Conservation (phyloP, 495 filamentous ascomycete genomes). For the Durotheca rogersii region DNA sequence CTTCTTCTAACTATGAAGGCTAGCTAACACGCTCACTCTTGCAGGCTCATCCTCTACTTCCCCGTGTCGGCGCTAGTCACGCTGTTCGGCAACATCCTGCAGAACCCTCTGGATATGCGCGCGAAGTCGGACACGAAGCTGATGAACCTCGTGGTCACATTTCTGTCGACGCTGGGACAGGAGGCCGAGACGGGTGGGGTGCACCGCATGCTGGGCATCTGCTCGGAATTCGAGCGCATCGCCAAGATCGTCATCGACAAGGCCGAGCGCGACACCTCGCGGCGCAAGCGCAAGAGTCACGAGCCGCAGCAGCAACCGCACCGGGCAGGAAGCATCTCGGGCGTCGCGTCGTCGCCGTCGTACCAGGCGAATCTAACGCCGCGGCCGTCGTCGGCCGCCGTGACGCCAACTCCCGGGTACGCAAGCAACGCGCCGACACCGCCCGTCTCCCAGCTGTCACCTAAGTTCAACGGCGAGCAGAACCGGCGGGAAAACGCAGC, state of each 20-base stretch:
- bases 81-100: constrained; percentile 93
- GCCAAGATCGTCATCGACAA: constrained; percentile 90
- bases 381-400: constrained; percentile 24
- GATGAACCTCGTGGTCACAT: constrained; percentile 90
- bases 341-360: constrained; percentile 7
- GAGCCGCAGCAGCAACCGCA: no score
- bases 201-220: constrained; percentile 88
- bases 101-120: constrained; percentile 88
- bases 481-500: constrained; percentile 34
- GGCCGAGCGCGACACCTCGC: constrained; percentile 75
- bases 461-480: constrained; percentile 42
- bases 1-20: constrained; percentile 13
- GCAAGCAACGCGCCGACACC: no score
- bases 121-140: constrained; percentile 84
- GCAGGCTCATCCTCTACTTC: constrained; percentile 95
- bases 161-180: constrained; percentile 68
- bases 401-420: constrained; percentile 35
- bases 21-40: no score
- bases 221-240: constrained; percentile 93
- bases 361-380: constrained; percentile 18
- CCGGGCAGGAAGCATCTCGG: no score
- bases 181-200: constrained; percentile 84
- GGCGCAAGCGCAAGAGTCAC: constrained; percentile 77
- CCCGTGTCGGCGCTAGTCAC: constrained; percentile 95
- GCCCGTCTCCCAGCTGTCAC: constrained; percentile 38